Conservation (phyloP, 2,329 filamentous ascomycete species). For the Coniella vitis region DNA sequence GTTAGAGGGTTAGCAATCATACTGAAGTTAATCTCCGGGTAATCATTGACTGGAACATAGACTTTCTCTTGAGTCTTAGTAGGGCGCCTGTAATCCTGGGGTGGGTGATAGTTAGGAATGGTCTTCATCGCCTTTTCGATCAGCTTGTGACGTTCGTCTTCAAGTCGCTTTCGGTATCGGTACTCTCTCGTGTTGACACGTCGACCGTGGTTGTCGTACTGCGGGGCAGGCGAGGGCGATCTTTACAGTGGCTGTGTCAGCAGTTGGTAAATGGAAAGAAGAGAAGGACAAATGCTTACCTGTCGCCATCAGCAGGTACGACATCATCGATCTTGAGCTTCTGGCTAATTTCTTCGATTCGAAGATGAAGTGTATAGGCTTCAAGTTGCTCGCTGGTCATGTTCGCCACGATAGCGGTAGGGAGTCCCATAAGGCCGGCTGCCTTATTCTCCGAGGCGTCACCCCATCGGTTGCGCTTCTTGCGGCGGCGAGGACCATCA, state of each 20-base stretch:
- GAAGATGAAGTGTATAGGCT: slow-evolving; percentile 90
- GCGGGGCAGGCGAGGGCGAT: slow-evolving; percentile 89
- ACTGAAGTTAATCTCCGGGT: slow-evolving; percentile 99
- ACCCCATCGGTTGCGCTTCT: slow-evolving; percentile 98
- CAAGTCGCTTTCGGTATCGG: slow-evolving; percentile 93
- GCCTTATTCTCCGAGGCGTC: slow-evolving; percentile 98
- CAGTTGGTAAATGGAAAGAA: neutral
- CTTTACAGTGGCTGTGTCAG: slow-evolving; percentile 38
- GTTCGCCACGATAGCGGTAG: slow-evolving; percentile 90
- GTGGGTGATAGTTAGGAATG: slow-evolving; percentile 98
- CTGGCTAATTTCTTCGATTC: slow-evolving; percentile 98
- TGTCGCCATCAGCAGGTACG: slow-evolving; percentile 89
- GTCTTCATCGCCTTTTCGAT: slow-evolving; percentile 99
- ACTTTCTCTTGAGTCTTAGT: slow-evolving; percentile 99
- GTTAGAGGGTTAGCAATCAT: slow-evolving; percentile 99
- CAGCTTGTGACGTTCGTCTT: slow-evolving; percentile 97
- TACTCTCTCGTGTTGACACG: slow-evolving; percentile 99
- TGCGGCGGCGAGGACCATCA: slow-evolving; percentile 81
- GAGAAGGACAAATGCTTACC: slow-evolving; percentile 51
- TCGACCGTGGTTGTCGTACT: slow-evolving; percentile 98
- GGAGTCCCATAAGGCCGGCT: slow-evolving; percentile 92
- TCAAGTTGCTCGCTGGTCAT: slow-evolving; percentile 99
- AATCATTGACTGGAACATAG: slow-evolving; percentile 99
- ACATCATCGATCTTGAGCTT: slow-evolving; percentile 99
- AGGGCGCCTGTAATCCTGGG: slow-evolving; percentile 94